Conservation (phyloP, 495 filamentous ascomycete genomes). For the Astrothelium subdiscretum region DNA sequence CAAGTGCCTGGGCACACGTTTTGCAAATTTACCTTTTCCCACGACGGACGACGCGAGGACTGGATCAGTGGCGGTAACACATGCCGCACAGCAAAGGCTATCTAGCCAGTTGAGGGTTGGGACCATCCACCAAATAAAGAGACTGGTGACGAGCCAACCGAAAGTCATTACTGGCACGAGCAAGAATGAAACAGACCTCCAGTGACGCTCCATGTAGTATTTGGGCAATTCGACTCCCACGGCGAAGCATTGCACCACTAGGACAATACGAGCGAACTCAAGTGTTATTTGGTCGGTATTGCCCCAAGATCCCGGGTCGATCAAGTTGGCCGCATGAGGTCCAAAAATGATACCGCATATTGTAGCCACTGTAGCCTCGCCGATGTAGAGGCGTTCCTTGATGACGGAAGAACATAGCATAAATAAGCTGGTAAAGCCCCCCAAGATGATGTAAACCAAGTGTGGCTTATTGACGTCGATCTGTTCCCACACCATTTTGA, state of each 20-base stretch:
- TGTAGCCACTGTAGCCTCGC: constrained; percentile 94
- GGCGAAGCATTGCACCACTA: constrained; percentile 98
- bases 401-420: constrained; percentile 97
- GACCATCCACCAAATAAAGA: constrained; percentile 98
- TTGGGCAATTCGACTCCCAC: constrained; percentile 97
- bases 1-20: constrained; percentile 92
- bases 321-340: constrained; percentile 83
- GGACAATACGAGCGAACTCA: constrained; percentile 92
- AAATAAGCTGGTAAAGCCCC: constrained; percentile 94
- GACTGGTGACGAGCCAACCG: constrained; percentile 86
- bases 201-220: constrained; percentile 95
- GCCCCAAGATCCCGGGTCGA: constrained; percentile 78
- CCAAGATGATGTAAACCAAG: constrained; percentile 95
- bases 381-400: constrained; percentile 97
- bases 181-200: constrained; percentile 81
- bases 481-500: constrained; percentile 81
- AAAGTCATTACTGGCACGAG: constrained; percentile 95
- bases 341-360: constrained; percentile 96
- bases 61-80: constrained; percentile 95
- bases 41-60: constrained; percentile 97
- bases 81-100: constrained; percentile 74
- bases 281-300: constrained; percentile 91
- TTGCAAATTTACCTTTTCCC: constrained; percentile 97
- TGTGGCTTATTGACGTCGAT: constrained; percentile 88
- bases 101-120: constrained; percentile 74